Percentiles rank a stretch among this genome's conserved stretches.
Evolutionary conservation across 257 asterid species (phyloP).

Genomic region (Gentiana straminea): DNA sequence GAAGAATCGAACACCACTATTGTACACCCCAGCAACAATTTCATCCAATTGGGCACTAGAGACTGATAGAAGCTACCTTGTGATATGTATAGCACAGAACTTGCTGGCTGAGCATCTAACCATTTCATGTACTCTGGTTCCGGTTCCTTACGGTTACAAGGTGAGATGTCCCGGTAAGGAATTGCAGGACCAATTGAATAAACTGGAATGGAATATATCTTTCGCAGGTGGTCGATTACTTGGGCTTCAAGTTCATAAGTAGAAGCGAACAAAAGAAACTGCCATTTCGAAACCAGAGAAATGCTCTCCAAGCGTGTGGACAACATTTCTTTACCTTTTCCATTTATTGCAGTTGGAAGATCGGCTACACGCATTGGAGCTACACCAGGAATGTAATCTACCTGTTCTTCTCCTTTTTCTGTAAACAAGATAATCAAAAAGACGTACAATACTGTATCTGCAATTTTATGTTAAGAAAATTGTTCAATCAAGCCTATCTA

Average conservation of each 20-base stretch:
- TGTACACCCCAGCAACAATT: too few species aligned
- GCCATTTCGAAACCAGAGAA: conserved; percentile 17
- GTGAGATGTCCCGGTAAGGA: conserved; percentile 9
- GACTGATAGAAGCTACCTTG: too few species aligned
- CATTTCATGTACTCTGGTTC: too few species aligned
- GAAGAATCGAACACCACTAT: too few species aligned
- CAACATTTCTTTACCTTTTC: conserved; percentile 24
- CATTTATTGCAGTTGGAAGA: conserved; percentile 22
- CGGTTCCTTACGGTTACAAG: too few species aligned
- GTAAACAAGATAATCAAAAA: not conserved
- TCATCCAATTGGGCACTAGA: too few species aligned
- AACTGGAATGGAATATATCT: conserved; percentile 17
- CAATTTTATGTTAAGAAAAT: too few species aligned
- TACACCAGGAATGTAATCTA: conserved; percentile 53
- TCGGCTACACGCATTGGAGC: conserved; percentile 28
- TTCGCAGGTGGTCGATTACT: conserved; percentile 24
- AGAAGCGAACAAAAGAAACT: conserved; percentile 33
- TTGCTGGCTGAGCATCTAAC: too few species aligned
- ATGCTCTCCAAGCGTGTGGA: conserved; percentile 11
- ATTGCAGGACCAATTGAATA: conserved; percentile 38
- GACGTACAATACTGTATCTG: not conserved
- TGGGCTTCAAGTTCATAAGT: conserved; percentile 36
- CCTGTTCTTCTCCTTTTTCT: conserved; percentile 31
- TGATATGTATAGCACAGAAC: too few species aligned
- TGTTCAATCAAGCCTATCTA: too few species aligned